These are phyloP conservation scores for Tremellales sp. DNA, from an alignment of 1,284 basidiomycete species.

Conservation along the genomic window DNA sequence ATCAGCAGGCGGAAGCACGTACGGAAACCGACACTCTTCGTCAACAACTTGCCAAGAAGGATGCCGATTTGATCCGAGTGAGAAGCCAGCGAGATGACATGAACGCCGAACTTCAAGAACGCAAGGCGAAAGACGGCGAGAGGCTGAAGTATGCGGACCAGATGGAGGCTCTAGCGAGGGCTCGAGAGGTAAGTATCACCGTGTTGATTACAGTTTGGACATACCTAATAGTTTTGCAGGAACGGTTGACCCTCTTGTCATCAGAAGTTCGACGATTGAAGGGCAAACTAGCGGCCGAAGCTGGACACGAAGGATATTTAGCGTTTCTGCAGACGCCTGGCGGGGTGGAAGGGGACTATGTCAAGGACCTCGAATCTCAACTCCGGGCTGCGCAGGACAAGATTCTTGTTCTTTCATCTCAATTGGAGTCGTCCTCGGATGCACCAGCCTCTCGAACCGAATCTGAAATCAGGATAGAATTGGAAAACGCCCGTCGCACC, in stretches of 20 bases:
- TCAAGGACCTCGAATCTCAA: slow-evolving; percentile 60
- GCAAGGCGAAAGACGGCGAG: slow-evolving; percentile 63
- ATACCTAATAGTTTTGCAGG: slow-evolving; percentile 56
- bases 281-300: slow-evolving; percentile 68
- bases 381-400: slow-evolving; percentile 50
- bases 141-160: slow-evolving; percentile 65
- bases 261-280: slow-evolving; percentile 75
- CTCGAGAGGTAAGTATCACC: slow-evolving; percentile 57
- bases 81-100: slow-evolving; percentile 77
- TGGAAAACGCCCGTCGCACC: slow-evolving; percentile 41
- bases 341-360: slow-evolving; percentile 59
- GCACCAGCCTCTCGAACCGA: slow-evolving; percentile 15
- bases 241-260: slow-evolving; percentile 67
- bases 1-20: slow-evolving; percentile 27
- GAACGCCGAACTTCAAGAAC: slow-evolving; percentile 66
- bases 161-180: slow-evolving; percentile 65
- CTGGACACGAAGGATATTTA: slow-evolving; percentile 68
- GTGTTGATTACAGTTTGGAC: too few relatives aligned
- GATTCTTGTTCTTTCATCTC: slow-evolving; percentile 22
- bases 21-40: slow-evolving; percentile 38
- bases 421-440: slow-evolving; percentile 18
- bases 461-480: slow-evolving; percentile 21
- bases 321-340: slow-evolving; percentile 63
- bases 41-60: slow-evolving; percentile 55
- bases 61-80: slow-evolving; percentile 69